Evolutionary conservation across 2,329 filamentous ascomycete genomes (phyloP).

Genomic region (Domatiomyces catenatus): DNA sequence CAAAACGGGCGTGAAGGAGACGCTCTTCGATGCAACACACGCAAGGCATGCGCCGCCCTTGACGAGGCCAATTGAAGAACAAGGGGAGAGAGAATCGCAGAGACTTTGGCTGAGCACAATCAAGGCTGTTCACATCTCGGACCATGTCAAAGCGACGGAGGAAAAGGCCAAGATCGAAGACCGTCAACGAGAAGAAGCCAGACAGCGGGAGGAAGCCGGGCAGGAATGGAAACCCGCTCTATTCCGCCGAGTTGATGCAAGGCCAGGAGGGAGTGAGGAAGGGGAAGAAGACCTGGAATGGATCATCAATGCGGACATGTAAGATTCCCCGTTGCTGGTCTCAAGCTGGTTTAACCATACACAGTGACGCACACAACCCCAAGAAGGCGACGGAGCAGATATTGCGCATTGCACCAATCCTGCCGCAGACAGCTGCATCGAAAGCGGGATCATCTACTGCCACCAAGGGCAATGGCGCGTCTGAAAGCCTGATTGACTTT

Average conservation of each 20-base stretch:
- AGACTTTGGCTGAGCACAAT: conserved; percentile 71
- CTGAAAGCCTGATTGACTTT: conserved; percentile 20
- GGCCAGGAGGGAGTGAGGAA: conserved; percentile 55
- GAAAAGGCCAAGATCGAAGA: conserved; percentile 97
- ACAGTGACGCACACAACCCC: conserved; percentile 9
- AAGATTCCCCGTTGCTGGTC: conserved; percentile 20
- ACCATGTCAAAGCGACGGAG: conserved; percentile 79
- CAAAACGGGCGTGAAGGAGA: conserved; percentile 76
- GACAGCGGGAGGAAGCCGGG: conserved; percentile 59
- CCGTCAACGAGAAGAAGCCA: conserved; percentile 74
- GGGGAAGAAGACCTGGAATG: conserved; percentile 84
- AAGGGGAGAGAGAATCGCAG: conserved; percentile 81
- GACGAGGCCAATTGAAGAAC: conserved; percentile 65
- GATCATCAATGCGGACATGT: conserved; percentile 84
- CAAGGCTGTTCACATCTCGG: conserved; percentile 63
- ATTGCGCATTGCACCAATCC: conserved; percentile 66
- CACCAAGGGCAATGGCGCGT: conserved; percentile 1
- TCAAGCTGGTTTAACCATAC: neutral
- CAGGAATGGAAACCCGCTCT: conserved; percentile 78
- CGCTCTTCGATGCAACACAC: conserved; percentile 73
- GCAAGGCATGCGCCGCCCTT: conserved; percentile 61
- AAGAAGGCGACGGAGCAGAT: conserved; percentile 49
- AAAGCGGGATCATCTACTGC: neutral
- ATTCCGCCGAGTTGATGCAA: conserved; percentile 61
- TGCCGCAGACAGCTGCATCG: conserved; percentile 50